A percentile compares a stretch with the other conserved stretches of the same genome.
Conservation (phyloP, 1,284 basidiomycete species). For the Irpex sp. region DNA sequence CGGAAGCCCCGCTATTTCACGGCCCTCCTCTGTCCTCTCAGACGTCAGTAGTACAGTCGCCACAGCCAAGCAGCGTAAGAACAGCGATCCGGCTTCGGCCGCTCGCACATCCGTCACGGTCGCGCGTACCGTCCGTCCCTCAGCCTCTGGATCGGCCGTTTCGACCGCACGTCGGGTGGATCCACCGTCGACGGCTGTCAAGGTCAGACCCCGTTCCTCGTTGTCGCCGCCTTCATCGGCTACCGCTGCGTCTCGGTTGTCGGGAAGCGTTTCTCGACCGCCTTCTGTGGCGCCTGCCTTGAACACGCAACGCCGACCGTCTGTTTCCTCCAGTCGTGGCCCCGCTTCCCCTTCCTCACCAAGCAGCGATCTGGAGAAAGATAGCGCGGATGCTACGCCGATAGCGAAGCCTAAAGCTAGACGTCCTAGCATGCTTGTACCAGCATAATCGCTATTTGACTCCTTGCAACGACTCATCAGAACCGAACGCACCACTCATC, state of each 20-base stretch:
- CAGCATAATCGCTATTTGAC: conserved; percentile 2
- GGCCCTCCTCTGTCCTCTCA: conserved; percentile 55
- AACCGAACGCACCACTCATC: neutral
- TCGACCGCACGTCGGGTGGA: conserved; percentile 22
- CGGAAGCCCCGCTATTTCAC: conserved; percentile 36
- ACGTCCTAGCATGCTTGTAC: conserved; percentile 6
- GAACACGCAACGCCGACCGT: conserved; percentile 17
- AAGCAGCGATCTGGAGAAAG: conserved; percentile 42
- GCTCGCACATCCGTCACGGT: conserved; percentile 17
- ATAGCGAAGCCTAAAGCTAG: conserved; percentile 10
- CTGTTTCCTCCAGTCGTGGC: conserved; percentile 20
- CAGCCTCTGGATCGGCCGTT: conserved; percentile 35
- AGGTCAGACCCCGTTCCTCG: conserved; percentile 8
- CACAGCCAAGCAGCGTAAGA: conserved; percentile 30
- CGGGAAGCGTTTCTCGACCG: conserved; percentile 10
- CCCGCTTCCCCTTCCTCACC: conserved; percentile 26
- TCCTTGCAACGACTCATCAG: neutral
- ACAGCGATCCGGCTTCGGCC: conserved; percentile 22
- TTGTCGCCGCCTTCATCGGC: conserved; percentile 12
- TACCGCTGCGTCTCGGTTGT: conserved; percentile 21
- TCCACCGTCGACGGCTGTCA: conserved; percentile 39
- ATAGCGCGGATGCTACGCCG: conserved; percentile 34
- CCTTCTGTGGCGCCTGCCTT: conserved; percentile 15
- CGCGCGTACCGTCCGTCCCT: conserved; percentile 49
- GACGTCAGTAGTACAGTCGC: conserved; percentile 43